Conservation (phyloP, 2,329 filamentous ascomycete genomes). For the Helminthosporium solani region DNA sequence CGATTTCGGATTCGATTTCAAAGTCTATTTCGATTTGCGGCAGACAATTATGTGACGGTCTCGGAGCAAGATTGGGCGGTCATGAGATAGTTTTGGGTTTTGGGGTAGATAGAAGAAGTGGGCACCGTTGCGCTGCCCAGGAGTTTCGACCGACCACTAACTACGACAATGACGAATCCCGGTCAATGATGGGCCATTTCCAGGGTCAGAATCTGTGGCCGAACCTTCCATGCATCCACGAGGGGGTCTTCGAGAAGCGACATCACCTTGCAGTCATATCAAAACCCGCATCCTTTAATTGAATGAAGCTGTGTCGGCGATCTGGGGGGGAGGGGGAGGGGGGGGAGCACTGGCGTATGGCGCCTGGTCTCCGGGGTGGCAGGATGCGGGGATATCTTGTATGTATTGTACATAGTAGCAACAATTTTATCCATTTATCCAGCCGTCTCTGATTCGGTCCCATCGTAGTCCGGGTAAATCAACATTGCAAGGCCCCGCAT, state of each 20-base stretch:
- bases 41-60: constrained; percentile 6
- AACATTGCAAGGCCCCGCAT: constrained; percentile 12
- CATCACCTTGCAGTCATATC: constrained; percentile 34
- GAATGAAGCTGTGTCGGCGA: constrained; percentile 29
- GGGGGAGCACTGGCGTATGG: constrained; percentile 10
- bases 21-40: constrained; percentile 1
- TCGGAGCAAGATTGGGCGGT: constrained; percentile 28
- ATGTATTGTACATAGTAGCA: too few species aligned
- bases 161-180: constrained; percentile 28
- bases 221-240: constrained; percentile 41
- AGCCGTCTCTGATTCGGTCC: constrained; percentile 6
- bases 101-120: too few species aligned
- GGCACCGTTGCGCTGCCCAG: constrained; percentile 33
- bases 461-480: constrained; percentile 15
- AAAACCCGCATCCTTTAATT: constrained; percentile 35
- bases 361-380: constrained; percentile 21
- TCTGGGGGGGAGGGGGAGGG: too few species aligned
- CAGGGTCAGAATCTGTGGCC: constrained; percentile 39
- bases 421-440: constrained; percentile 20
- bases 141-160: constrained; percentile 29
- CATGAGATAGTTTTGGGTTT: constrained; percentile 39
- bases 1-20: too few species aligned
- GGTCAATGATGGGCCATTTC: constrained; percentile 24
- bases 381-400: constrained; percentile 16
- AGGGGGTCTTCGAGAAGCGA: constrained; percentile 44